These are phyloP conservation scores for Phyllosticta citrichinensis DNA, from an alignment of 2,329 filamentous ascomycete genomes.

Conservation along the genomic window DNA sequence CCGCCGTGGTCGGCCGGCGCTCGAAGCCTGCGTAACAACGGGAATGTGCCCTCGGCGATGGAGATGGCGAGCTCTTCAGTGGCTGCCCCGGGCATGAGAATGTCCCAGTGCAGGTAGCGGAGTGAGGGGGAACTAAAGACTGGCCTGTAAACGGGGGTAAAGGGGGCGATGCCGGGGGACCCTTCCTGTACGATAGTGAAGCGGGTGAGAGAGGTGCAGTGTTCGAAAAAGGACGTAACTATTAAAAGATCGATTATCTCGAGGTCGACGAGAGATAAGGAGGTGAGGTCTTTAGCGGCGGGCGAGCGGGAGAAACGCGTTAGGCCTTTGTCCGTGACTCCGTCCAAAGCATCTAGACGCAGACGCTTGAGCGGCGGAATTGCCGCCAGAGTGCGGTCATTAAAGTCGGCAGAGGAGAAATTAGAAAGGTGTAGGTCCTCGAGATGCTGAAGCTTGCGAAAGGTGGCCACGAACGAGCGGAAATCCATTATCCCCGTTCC, in stretches of 20 bases:
- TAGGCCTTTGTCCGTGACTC: conserved; percentile 47
- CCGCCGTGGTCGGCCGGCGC: conserved; percentile 61
- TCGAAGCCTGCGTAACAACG: conserved; percentile 48
- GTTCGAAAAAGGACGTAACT: conserved; percentile 42
- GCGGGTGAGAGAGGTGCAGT: conserved; percentile 34
- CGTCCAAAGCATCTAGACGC: conserved; percentile 45
- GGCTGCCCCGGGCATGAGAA: conserved; percentile 45
- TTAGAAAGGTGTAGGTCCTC: conserved; percentile 45
- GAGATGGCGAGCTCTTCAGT: conserved; percentile 55
- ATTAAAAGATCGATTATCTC: conserved; percentile 42
- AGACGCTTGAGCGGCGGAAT: conserved; percentile 44
- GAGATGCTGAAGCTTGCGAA: conserved; percentile 43
- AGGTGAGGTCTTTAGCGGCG: conserved; percentile 35
- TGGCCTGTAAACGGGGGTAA: conserved; percentile 36
- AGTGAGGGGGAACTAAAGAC: conserved; percentile 41
- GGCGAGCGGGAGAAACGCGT: conserved; percentile 40
- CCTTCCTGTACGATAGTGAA: conserved; percentile 45
- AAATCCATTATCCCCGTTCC: conserved; percentile 38
- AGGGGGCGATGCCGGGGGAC: conserved; percentile 36
- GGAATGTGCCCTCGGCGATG: conserved; percentile 54
- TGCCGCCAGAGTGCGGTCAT: conserved; percentile 43
- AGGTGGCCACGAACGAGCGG: conserved; percentile 43
- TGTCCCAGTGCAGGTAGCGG: conserved; percentile 49
- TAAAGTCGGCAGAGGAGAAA: conserved; percentile 44
- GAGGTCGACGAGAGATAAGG: conserved; percentile 43